Evolutionary conservation across 805 yeast genomes (phyloP), one percentile per base, ranked within the genome.

Genomic region (Cyberlindnera veronae): DNA sequence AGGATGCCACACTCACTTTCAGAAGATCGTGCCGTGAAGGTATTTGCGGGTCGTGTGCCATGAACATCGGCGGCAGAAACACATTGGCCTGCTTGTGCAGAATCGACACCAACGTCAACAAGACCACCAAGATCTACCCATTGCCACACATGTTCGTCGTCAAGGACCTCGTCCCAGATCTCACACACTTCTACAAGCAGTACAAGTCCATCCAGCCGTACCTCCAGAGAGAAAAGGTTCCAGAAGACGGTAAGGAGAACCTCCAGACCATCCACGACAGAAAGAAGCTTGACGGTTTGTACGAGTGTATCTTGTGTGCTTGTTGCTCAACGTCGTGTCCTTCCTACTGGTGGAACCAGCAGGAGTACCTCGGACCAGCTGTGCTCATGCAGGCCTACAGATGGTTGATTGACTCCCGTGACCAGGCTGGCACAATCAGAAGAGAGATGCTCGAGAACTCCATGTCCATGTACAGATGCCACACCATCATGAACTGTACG

Each of bases 301-400:
- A 91, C 71, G 98, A 91, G 71, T 91, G 99, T 75, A 91, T 91
- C 58, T 73, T 91, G 62, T 91, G 99, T 73, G 99, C 99, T 10
- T 90, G 99, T 71, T 91, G 99, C 69, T 90, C 97, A 26, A 93
- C 99, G 38, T 82, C 98, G 15, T 93, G 99, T 74, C 99, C 99
- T 39, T 90, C 98, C 3, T 93, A 93, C 77, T 93, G 99, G 99
- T 93, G 99, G 99, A 93, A 93, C 72, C 96, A 88, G 72, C 95
- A 90, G 69, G 95, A 93, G 74, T 93, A 93, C 70, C 73, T 93
- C 57, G 99, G 99, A 42, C 99, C 99, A 19, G 99, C 99, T 22
- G 98, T 93, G 40, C 77, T 93, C 66, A 86, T 93, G 96, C 99
- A 93, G 76, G 97, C 98, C 41, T 93, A 81, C 77, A 84, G 99